Evolutionary conservation across 2,329 filamentous ascomycete genomes (phyloP), one percentile per base, ranked within the genome.

Genomic region (Alternaria sp.): DNA sequence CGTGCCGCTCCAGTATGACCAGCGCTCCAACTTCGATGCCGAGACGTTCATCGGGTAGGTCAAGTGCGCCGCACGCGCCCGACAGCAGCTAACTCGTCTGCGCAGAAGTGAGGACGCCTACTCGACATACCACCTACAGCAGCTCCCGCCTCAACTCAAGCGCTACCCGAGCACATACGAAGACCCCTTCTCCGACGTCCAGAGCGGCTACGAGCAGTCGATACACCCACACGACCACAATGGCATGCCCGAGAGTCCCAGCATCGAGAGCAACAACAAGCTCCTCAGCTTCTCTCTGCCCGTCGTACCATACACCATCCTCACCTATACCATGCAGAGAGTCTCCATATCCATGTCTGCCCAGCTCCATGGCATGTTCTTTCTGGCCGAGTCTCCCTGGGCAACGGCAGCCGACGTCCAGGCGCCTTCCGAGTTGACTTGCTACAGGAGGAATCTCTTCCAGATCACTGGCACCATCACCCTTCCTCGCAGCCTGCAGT

Each of bases 371-470:
- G 91, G 91, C 81, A 94, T 94, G 91, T 94, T 94, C 82, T 94
- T 94, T 77, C 83, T 94, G 32, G 93, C 91, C 30, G 91, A 94
- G 75, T 91, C 91, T 81, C 89, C 90, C 1, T 86, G 89, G 72
- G 88, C 84, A 62, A 81, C 84, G 4, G 81, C 82, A 77, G 88
- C 78, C 79, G 87, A 80, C 81, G 80, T 83, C 9, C 82, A 80
- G 41, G 82, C 85, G 47, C 81, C 75, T 1, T 92, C 88, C 53
- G 94, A 98, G 80, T 80, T 98, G 76, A 98, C 94, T 3, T 98
- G 94, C 84, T 98, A 98, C 80, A 91, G 94, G 66, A 88, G 94
- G 48, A 98, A 98, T 75, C 84, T 98, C 49, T 98, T 98, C 79
- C 94, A 97, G 78, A 96, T 97, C 73, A 96, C 93, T 62, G 94